phyloP scores from a whole-genome alignment of 192 early-diverging fungal genomes.

The Linnemannia hyalina region DNA sequence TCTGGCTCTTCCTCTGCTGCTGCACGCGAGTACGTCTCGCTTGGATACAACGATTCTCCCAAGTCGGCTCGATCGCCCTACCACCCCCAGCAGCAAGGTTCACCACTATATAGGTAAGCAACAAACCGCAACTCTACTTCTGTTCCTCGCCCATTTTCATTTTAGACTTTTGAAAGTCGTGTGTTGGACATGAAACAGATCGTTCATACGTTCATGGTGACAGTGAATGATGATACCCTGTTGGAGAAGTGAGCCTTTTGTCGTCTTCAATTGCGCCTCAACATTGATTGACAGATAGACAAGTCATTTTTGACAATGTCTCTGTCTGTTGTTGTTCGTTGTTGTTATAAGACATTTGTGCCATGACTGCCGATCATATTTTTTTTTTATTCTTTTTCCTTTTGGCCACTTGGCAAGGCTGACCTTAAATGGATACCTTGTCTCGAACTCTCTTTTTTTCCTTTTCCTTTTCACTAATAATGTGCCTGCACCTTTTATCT shows the following conservation, averaged over 20 bases:
- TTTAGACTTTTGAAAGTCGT: no score
- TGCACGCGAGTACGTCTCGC: conserved; percentile 13
- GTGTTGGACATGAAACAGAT: neutral
- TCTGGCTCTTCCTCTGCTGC: conserved; percentile 2
- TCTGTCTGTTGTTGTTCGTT: neutral
- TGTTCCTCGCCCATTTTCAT: neutral
- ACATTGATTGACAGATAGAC: neutral
- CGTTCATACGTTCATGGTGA: neutral
- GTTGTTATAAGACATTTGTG: neutral
- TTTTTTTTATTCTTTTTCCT: neutral
- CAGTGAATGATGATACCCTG: neutral
- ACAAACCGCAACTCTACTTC: neutral
- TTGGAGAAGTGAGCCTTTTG: neutral
- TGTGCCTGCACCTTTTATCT: neutral
- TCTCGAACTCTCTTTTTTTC: conserved; percentile 4
- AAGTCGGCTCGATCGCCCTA: conserved; percentile 33
- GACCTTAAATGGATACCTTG: neutral
- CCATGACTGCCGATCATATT: conserved; percentile 7
- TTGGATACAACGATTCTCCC: conserved; percentile 15
- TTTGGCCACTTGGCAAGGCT: conserved; percentile 1
- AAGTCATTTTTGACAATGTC: conserved; percentile 4
- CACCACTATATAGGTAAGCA: conserved; percentile 40
- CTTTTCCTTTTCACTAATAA: neutral
- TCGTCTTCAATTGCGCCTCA: neutral
- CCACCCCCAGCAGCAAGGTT: conserved; percentile 17